Base-by-base conservation (phyloP, 2,329 filamentous ascomycete genomes). In the Lasiodiplodia sp. region DNA sequence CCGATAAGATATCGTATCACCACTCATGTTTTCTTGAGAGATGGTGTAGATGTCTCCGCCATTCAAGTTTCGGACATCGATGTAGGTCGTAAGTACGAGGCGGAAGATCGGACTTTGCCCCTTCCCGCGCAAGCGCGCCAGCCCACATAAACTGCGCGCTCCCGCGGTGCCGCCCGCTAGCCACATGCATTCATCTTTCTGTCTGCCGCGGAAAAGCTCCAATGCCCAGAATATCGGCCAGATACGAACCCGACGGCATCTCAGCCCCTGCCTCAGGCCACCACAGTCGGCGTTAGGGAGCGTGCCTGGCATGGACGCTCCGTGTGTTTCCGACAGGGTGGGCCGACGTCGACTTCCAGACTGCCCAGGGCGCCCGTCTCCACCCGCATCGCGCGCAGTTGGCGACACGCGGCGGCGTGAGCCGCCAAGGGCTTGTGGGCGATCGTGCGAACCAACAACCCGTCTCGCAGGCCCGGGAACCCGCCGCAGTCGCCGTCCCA, bases 1-100 rank as follows among this genome's bases (percentile, higher is more conserved):
- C 58, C 47, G 60, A 64, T 64, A 52, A 64, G 60, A 64, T 52
- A 52, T 51, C 58, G 44, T 37, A 10, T 34, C 14, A 2, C 44
- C 25, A 23, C 57, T 62, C 38, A 25, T 23, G 57, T 11, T 31
- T 40, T 47, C 21, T 23, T n/a, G 4, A 23, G 21, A 25, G 56
- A 6, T 44, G 56, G 56, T 34, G 56, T 38, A 44, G 18, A 1
- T 8, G 37, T 44, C 10, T 25, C 14, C 21, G 21, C 12, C 40
- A 16, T 16, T 12, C 14, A 49, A 25, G 23, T 21, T 11, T 64
- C 31, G 60, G 57, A 62, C 40, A 64, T 64, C 38, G 25, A 25
- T 8, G 8, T 34, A 4, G 21, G 44, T 37, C 60, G 60, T 52
- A 64, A 38, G 60, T 64, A 64, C 60, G 60, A 64, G 47, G 14